A percentile compares a stretch with the other conserved stretches of the same genome.
Evolutionary conservation across 23 red algal genomes (phyloP).

Genomic region (Gracilaria domingensis): DNA sequence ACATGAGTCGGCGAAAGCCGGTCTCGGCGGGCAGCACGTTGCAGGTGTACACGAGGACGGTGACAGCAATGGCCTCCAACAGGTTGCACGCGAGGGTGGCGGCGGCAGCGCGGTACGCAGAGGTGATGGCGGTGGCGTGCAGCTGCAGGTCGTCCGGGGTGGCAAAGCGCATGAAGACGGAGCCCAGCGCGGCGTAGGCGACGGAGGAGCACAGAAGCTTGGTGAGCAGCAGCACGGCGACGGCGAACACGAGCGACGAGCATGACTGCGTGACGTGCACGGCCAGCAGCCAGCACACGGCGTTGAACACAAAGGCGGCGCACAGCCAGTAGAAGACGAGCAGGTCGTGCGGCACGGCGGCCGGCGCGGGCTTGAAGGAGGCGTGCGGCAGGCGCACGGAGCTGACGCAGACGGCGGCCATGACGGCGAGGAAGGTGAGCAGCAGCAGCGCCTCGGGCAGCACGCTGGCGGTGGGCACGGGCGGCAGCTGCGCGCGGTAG

Average conservation of each 20-base stretch:
- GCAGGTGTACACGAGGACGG: background rate
- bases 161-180: conserved; percentile 4
- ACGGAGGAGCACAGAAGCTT: background rate
- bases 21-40: conserved; percentile 24
- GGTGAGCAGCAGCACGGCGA: background rate
- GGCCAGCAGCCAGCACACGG: background rate
- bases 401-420: background rate
- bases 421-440: background rate
- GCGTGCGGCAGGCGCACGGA: background rate
- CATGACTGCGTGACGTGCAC: background rate
- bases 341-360: background rate
- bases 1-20: background rate
- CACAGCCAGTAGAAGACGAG: background rate
- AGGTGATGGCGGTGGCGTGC: background rate
- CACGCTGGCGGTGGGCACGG: background rate
- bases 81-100: background rate
- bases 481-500: conserved; percentile 24
- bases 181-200: conserved; percentile 3
- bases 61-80: background rate
- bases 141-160: background rate
- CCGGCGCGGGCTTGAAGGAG: background rate
- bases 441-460: background rate
- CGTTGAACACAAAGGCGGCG: background rate
- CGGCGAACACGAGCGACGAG: background rate
- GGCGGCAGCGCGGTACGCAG: background rate